A percentile compares a stretch with the other conserved stretches of the same genome.
Conservation (phyloP, 352 stramenopile species). For the Phytopythium chamaehyphon region DNA sequence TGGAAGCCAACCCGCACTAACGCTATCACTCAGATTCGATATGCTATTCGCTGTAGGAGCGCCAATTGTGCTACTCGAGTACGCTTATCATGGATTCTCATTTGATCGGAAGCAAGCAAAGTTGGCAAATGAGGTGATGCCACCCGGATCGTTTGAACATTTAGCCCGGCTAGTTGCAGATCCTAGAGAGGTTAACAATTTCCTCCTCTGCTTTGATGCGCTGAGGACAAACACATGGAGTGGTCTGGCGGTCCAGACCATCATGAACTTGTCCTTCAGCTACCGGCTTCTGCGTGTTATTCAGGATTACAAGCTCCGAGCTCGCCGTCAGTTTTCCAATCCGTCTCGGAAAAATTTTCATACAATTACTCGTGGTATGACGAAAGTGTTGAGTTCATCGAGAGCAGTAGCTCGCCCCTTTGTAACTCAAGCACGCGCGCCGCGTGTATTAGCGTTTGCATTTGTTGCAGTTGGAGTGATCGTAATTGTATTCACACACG, state of each 20-base stretch:
- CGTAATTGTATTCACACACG: not conserved
- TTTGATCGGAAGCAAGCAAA: constrained; percentile 1
- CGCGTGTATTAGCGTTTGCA: not conserved
- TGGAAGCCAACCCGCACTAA: too few relatives aligned
- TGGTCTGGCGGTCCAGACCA: not conserved
- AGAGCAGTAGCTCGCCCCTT: not conserved
- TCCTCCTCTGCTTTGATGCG: constrained; percentile 3
- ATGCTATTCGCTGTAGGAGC: constrained; percentile 8
- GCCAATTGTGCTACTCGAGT: constrained; percentile 4
- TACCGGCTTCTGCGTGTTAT: constrained; percentile 8
- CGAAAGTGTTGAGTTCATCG: too few relatives aligned
- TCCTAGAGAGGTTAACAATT: constrained; percentile 3
- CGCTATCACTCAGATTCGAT: constrained; percentile 1
- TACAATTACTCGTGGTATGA: too few relatives aligned
- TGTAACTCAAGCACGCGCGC: not conserved
- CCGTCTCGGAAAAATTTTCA: not conserved
- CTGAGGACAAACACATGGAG: constrained; percentile 2
- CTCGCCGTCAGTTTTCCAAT: too few relatives aligned
- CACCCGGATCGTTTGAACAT: not conserved
- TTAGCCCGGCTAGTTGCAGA: not conserved
- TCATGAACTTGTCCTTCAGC: constrained; percentile 7
- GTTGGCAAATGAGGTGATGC: not conserved
- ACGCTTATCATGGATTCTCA: constrained; percentile 3
- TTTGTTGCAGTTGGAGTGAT: not conserved
- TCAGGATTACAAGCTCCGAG: not conserved